Percentiles rank a stretch among this genome's conserved stretches.
These are phyloP conservation scores for Amaranthus cruentus DNA, from an alignment of 148 eudicot genomes.

Conservation along the genomic window DNA sequence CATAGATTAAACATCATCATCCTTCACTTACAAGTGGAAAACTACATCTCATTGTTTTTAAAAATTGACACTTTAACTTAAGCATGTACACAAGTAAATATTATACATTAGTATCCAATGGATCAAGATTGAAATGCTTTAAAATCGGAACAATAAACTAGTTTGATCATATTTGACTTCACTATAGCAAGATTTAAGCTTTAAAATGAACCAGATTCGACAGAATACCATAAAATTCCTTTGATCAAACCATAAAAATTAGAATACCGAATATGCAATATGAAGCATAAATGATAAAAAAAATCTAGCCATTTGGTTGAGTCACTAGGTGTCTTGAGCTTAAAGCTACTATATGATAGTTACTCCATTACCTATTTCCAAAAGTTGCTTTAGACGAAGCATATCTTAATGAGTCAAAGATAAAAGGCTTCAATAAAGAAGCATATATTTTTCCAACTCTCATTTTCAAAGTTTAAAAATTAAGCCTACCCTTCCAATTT, in stretches of 20 bases:
- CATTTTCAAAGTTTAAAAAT: neutral
- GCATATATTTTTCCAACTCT: slow-evolving; percentile 13
- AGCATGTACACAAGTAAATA: neutral
- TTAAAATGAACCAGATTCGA: neutral
- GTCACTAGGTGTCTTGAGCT: too few relatives aligned
- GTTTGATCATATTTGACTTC: neutral
- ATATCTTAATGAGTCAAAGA: slow-evolving; percentile 1
- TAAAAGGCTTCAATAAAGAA: slow-evolving; percentile 5
- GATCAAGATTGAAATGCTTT: neutral
- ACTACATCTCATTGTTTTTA: too few relatives aligned
- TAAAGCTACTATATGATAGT: too few relatives aligned
- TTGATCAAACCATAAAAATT: too few relatives aligned
- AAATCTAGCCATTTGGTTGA: too few relatives aligned
- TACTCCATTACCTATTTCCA: too few relatives aligned
- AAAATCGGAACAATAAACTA: neutral
- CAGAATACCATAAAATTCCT: too few relatives aligned
- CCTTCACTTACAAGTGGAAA: too few relatives aligned
- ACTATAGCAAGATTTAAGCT: neutral
- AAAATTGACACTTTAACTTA: neutral
- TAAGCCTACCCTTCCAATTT: neutral
- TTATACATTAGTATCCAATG: neutral
- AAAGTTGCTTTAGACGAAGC: too few relatives aligned
- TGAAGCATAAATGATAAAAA: too few relatives aligned
- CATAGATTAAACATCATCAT: too few relatives aligned
- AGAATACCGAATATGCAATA: too few relatives aligned